Evolutionary conservation across 2,329 filamentous ascomycete genomes (phyloP).

Genomic region (Metarhizium rileyi): DNA sequence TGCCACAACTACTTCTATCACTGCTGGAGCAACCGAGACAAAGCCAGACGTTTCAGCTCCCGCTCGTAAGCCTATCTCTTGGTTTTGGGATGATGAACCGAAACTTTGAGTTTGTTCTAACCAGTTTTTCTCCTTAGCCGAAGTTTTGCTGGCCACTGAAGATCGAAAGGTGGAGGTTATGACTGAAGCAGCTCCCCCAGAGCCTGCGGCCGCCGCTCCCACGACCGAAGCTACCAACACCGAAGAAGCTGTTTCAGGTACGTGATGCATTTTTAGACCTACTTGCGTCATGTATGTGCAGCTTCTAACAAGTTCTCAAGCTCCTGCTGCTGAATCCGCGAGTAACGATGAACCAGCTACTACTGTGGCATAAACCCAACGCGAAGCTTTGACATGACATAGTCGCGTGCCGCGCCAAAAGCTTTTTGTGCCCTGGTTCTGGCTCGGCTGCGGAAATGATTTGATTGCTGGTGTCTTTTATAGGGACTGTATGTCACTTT

Average conservation of each 20-base stretch:
- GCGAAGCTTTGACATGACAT: background rate
- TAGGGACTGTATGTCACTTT: background rate
- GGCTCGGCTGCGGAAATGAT: background rate
- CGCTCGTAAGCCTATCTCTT: constrained; percentile 17
- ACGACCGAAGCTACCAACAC: constrained; percentile 1
- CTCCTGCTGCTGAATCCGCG: constrained; percentile 1
- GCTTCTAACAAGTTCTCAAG: constrained; percentile 1
- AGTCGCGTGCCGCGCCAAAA: background rate
- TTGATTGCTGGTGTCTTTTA: constrained; percentile 4
- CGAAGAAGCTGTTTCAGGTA: constrained; percentile 4
- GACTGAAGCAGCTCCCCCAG: background rate
- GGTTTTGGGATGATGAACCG: background rate
- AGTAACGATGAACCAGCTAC: constrained; percentile 19
- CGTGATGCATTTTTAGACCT: background rate
- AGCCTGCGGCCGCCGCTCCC: constrained; percentile 1
- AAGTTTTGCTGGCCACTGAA: constrained; percentile 14
- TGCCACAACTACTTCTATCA: constrained; percentile 17
- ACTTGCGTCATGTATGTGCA: too few species aligned
- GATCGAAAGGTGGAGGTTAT: constrained; percentile 3
- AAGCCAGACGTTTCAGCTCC: constrained; percentile 22
- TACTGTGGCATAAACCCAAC: constrained; percentile 1
- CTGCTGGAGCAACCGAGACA: constrained; percentile 26
- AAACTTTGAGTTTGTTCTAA: background rate
- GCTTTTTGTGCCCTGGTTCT: background rate
- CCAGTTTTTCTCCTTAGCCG: constrained; percentile 9